Conservation (phyloP, 2,329 filamentous ascomycete species). For the Alternaria triticina region DNA sequence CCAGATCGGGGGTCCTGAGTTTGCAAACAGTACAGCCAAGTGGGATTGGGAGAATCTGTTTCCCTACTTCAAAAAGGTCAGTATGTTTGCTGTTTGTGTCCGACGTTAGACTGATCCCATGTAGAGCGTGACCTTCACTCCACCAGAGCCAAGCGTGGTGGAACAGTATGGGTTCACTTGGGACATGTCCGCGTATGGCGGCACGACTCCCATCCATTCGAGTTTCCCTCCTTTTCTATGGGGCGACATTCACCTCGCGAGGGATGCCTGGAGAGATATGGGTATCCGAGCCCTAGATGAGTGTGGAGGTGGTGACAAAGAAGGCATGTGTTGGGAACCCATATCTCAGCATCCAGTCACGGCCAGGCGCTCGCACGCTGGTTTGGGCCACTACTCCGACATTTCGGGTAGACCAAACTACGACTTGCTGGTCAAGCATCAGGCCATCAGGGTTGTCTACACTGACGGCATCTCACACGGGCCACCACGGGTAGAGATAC, state of each 20-base stretch:
- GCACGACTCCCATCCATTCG: slow-evolving; percentile 6
- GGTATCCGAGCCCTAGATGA: slow-evolving; percentile 1
- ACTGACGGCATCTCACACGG: not conserved
- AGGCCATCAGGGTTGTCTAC: slow-evolving; percentile 9
- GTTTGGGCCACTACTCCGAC: slow-evolving; percentile 13
- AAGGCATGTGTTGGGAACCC: slow-evolving; percentile 11
- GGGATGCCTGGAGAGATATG: slow-evolving; percentile 11
- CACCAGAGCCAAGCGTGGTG: not conserved
- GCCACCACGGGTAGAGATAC: slow-evolving; percentile 37
- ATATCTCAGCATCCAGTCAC: slow-evolving; percentile 10
- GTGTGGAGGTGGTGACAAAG: slow-evolving; percentile 8
- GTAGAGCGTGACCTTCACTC: slow-evolving; percentile 13
- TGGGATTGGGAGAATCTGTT: slow-evolving; percentile 24
- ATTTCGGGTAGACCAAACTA: slow-evolving; percentile 14
- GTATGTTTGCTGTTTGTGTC: not conserved
- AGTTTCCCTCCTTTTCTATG: slow-evolving; percentile 11
- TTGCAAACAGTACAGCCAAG: not conserved
- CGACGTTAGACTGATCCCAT: not conserved
- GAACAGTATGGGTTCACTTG: slow-evolving; percentile 11
- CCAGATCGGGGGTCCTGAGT: slow-evolving; percentile 5
- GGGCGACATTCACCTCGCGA: not conserved
- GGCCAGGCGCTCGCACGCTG: slow-evolving; percentile 11
- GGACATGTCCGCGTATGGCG: slow-evolving; percentile 8
- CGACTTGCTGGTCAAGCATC: slow-evolving; percentile 9
- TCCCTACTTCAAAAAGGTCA: slow-evolving; percentile 21